These are phyloP conservation scores for Nakaseomyces delphensis DNA, from an alignment of 1,139 yeast genomes.

Conservation along the genomic window DNA sequence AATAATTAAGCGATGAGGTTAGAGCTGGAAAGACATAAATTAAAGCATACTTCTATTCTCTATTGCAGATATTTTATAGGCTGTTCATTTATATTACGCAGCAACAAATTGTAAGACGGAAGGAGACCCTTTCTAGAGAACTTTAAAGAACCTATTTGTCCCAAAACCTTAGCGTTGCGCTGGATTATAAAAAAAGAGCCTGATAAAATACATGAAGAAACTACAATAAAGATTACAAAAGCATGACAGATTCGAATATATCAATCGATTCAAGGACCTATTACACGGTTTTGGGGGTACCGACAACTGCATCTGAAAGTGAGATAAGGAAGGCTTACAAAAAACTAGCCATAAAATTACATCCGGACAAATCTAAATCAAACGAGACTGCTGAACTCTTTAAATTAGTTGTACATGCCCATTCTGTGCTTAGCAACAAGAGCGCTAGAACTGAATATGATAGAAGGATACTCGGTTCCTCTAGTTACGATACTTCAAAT, in stretches of 20 bases:
- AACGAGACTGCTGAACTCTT: conserved; percentile 25
- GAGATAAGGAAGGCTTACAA: conserved; percentile 29
- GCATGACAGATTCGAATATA: background rate
- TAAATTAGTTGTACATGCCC: conserved; percentile 29
- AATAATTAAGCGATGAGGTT: background rate
- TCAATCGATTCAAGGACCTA: conserved; percentile 26
- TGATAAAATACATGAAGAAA: background rate
- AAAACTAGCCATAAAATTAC: conserved; percentile 28
- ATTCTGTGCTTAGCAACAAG: conserved; percentile 25
- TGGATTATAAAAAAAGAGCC: background rate
- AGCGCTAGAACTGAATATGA: conserved; percentile 21
- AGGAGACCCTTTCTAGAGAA: background rate
- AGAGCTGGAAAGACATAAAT: background rate
- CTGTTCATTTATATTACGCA: no score
- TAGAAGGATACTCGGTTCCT: conserved; percentile 9
- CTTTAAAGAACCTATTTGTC: background rate
- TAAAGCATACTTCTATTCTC: background rate
- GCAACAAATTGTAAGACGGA: background rate
- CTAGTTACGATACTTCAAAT: background rate
- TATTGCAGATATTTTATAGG: no score
- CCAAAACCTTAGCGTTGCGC: background rate
- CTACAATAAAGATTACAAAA: background rate
- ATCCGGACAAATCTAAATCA: conserved; percentile 31
- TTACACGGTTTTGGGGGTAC: conserved; percentile 26
- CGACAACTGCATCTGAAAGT: conserved; percentile 19